Evolutionary conservation across 2,329 filamentous ascomycete species (phyloP).

Genomic region (Aureobasidium sp.): DNA sequence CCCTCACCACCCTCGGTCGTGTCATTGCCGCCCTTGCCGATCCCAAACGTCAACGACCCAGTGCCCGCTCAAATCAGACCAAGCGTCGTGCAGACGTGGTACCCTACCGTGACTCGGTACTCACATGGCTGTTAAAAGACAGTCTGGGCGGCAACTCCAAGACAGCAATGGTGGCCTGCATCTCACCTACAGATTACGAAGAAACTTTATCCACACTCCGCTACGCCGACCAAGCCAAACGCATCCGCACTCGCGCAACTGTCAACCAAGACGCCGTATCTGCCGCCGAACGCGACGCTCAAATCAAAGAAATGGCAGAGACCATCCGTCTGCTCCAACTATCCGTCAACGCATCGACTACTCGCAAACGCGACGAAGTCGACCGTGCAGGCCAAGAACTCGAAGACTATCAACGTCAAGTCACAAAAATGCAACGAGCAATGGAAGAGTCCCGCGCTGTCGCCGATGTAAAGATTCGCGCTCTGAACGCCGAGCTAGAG

Average conservation of each 20-base stretch:
- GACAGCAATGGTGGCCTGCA: conserved; percentile 98
- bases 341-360: conserved; percentile 49
- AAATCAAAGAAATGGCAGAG: conserved; percentile 90
- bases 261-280: conserved; percentile 95
- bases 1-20: conserved; percentile 84
- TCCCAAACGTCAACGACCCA: conserved; percentile 49
- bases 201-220: conserved; percentile 92
- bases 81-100: conserved; percentile 53
- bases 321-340: conserved; percentile 83
- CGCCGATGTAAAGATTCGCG: conserved; percentile 86
- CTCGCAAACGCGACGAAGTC: conserved; percentile 62
- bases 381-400: conserved; percentile 72
- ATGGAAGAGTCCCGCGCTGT: conserved; percentile 93
- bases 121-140: conserved; percentile 86
- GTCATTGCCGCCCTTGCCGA: conserved; percentile 87
- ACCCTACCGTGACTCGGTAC: conserved; percentile 82
- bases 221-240: conserved; percentile 96
- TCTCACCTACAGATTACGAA: conserved; percentile 90
- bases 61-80: conserved; percentile 28
- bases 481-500: conserved; percentile 50
- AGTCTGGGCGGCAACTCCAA: conserved; percentile 94
- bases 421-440: conserved; percentile 80
- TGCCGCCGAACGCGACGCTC: conserved; percentile 84
- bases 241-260: conserved; percentile 85
- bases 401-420: conserved; percentile 90